Evolutionary conservation across 2,329 filamentous ascomycete genomes (phyloP).

Genomic region (Stenocarpella maydis): DNA sequence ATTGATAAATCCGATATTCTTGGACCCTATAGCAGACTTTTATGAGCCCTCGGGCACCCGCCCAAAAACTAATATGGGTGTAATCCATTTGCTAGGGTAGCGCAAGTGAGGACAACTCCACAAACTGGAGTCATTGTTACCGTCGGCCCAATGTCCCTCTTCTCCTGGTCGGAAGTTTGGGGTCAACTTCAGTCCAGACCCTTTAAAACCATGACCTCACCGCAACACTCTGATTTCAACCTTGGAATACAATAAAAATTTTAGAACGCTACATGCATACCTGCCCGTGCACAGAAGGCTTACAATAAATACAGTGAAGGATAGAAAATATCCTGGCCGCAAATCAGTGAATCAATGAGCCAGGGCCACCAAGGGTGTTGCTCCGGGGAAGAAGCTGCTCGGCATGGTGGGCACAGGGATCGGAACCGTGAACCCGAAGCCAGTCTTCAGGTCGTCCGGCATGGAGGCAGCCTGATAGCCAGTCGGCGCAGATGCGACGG

Average conservation of each 20-base stretch:
- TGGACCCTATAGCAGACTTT: neutral
- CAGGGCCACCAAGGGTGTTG: slow-evolving; percentile 28
- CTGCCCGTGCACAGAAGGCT: neutral
- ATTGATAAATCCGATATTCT: neutral
- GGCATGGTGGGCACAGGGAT: slow-evolving; percentile 32
- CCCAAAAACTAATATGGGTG: neutral
- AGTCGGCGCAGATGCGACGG: slow-evolving; percentile 21
- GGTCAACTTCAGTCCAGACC: neutral
- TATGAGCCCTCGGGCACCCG: neutral
- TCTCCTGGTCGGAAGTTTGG: slow-evolving; percentile 17
- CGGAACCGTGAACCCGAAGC: slow-evolving; percentile 26
- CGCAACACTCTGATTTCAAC: no score
- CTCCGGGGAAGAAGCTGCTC: slow-evolving; percentile 32
- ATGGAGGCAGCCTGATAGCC: slow-evolving; percentile 32
- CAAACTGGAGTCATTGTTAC: neutral
- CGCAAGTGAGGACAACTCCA: neutral
- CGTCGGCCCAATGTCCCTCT: slow-evolving; percentile 10
- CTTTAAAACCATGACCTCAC: no score
- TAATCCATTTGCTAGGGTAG: neutral
- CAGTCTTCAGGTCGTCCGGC: slow-evolving; percentile 28
- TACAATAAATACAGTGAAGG: neutral
- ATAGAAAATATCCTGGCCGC: no score
- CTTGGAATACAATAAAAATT: neutral
- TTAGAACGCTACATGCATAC: neutral
- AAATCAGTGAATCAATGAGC: neutral